Conservation (phyloP, 306 rosid genomes). For the Glycine soja region DNA sequence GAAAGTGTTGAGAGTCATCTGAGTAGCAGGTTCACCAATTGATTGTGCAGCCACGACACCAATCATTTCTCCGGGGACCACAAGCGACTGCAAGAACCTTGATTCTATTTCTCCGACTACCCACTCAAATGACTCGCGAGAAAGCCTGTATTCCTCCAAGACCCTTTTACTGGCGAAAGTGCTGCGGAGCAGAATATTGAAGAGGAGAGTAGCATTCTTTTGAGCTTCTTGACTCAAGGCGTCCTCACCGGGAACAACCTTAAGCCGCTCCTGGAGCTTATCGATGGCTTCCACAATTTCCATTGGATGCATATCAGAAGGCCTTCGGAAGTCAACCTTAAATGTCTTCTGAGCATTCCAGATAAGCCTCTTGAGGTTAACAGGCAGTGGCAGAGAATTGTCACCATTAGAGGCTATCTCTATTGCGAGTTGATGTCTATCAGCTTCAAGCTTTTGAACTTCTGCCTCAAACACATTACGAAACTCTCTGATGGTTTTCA, state of each 20-base stretch:
- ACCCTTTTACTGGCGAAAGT: slow-evolving; percentile 97
- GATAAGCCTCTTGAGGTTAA: slow-evolving; percentile 93
- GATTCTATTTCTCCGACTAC: slow-evolving; percentile 95
- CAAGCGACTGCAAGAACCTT: slow-evolving; percentile 91
- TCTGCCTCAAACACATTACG: slow-evolving; percentile 98
- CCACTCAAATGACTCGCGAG: slow-evolving; percentile 99
- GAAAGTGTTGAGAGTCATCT: slow-evolving; percentile 99
- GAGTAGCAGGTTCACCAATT: slow-evolving; percentile 98
- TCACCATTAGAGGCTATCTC: slow-evolving; percentile 90
- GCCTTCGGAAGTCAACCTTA: slow-evolving; percentile 92
- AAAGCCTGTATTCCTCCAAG: slow-evolving; percentile 91
- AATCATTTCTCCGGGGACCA: slow-evolving; percentile 98
- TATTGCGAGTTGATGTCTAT: slow-evolving; percentile 82
- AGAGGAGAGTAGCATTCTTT: slow-evolving; percentile 92
- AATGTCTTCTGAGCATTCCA: slow-evolving; percentile 97
- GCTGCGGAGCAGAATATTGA: slow-evolving; percentile 85
- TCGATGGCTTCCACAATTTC: slow-evolving; percentile 99
- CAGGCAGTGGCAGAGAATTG: slow-evolving; percentile 90
- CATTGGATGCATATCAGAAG: slow-evolving; percentile 99
- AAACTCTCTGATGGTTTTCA: slow-evolving; percentile 93
- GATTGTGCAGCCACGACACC: slow-evolving; percentile 98
- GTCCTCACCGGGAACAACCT: slow-evolving; percentile 96
- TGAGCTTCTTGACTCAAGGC: slow-evolving; percentile 91
- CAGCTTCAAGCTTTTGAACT: slow-evolving; percentile 87
- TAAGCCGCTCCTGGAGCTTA: slow-evolving; percentile 95